Conservation (phyloP, 2,329 filamentous ascomycete genomes). For the Alternaria alternata region DNA sequence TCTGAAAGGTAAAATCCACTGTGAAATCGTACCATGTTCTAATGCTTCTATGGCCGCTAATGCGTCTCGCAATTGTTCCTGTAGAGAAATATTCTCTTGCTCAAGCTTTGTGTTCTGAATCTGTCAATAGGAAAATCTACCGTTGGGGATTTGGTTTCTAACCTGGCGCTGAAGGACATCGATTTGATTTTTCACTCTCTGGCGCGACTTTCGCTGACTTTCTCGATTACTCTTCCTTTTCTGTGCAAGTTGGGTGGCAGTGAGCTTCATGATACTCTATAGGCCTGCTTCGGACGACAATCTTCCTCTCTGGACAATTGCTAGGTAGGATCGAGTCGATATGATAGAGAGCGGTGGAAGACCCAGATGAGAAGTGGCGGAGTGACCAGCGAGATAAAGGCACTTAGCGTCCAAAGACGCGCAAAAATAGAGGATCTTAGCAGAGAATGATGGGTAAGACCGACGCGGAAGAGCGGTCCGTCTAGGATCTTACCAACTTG, state of each 20-base stretch:
- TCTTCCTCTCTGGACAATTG: neutral
- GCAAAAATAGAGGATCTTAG: neutral
- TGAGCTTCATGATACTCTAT: neutral
- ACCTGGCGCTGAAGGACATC: constrained; percentile 11
- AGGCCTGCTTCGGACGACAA: neutral
- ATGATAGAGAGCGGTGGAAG: neutral
- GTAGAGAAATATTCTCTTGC: constrained; percentile 4
- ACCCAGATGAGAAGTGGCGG: neutral
- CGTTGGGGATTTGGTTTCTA: neutral
- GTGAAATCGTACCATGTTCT: constrained; percentile 6
- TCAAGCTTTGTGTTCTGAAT: constrained; percentile 13
- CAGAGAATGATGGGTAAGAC: neutral
- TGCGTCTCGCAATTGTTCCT: neutral
- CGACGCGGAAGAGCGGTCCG: neutral
- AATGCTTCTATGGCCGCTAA: constrained; percentile 9
- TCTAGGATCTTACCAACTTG: neutral
- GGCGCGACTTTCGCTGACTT: constrained; percentile 12
- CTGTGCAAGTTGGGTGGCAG: neutral
- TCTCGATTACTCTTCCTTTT: constrained; percentile 10
- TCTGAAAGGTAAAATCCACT: neutral
- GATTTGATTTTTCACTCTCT: constrained; percentile 12
- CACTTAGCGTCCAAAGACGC: neutral
- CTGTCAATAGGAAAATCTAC: constrained; percentile 8
- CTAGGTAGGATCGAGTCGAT: neutral
- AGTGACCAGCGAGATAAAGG: neutral